Evolutionary conservation across 768 basidiomycete genomes (phyloP).

Genomic region (Phylloporus scabripes): DNA sequence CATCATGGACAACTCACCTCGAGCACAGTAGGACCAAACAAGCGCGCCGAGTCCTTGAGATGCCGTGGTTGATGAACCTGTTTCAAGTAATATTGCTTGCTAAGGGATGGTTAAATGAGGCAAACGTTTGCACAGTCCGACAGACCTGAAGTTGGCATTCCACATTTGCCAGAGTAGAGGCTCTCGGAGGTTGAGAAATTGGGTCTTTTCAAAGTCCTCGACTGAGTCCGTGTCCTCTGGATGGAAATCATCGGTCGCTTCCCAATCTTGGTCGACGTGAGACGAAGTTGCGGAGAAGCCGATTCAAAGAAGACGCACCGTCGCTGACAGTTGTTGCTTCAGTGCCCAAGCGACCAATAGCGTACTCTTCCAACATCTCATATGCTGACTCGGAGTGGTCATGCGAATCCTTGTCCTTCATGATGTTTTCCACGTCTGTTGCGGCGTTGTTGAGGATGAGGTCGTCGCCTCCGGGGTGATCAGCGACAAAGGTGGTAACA

Average conservation of each 20-base stretch:
- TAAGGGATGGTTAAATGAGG: slow-evolving; percentile 24
- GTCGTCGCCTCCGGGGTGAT: slow-evolving; percentile 96
- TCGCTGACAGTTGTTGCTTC: slow-evolving; percentile 74
- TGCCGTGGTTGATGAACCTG: slow-evolving; percentile 98
- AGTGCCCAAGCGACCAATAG: slow-evolving; percentile 76
- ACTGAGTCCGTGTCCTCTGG: slow-evolving; percentile 83
- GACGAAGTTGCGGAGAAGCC: slow-evolving; percentile 1
- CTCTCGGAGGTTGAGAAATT: slow-evolving; percentile 85
- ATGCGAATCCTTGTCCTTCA: slow-evolving; percentile 79
- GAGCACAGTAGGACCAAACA: slow-evolving; percentile 78
- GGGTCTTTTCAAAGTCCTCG: slow-evolving; percentile 81
- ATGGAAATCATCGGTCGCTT: slow-evolving; percentile 82
- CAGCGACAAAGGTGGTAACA: slow-evolving; percentile 73
- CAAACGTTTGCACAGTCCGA: not conserved
- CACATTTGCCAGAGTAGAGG: slow-evolving; percentile 86
- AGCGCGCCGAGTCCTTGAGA: slow-evolving; percentile 70
- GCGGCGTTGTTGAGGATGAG: slow-evolving; percentile 79
- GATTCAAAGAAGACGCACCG: slow-evolving; percentile 44
- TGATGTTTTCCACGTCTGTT: slow-evolving; percentile 70
- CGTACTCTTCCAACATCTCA: slow-evolving; percentile 84
- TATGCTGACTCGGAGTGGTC: slow-evolving; percentile 90
- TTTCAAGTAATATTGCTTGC: slow-evolving; percentile 92
- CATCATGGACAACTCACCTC: slow-evolving; percentile 48
- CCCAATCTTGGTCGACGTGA: slow-evolving; percentile 60
- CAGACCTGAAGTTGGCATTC: slow-evolving; percentile 76